Base-by-base conservation (phyloP, 2,329 filamentous ascomycete genomes). In the Endoconidiophora polonica region DNA sequence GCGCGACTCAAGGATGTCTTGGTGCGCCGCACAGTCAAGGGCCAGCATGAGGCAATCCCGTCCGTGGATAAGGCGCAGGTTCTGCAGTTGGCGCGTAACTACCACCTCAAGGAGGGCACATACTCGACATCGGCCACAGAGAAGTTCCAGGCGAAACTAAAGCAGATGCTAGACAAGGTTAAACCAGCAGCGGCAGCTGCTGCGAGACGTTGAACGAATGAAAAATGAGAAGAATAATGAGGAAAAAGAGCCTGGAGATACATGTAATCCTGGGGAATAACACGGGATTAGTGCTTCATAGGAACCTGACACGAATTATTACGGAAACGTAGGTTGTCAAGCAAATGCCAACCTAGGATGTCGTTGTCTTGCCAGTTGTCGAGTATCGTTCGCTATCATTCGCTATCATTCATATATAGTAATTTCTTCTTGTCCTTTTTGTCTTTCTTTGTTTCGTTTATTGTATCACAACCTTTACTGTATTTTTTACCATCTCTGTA, bases 131-230 rank as follows among this genome's bases (percentile, higher is more conserved):
- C 54, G 43, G 60, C 67, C 26, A 59, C 62, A 44, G 59, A 61
- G 46, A 59, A 56, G 38, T 69, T 69, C 50, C 62, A 68, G 60
- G 60, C 54, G 24, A 69, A 68, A 61, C 22, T 53, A 18, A 18
- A 46, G 36, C 33, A 53, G 20, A 23, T 53, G 26, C 39, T 55
- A 24, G 42, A 40, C 12, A 50, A 52, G 36, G 46, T 33, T 3
- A 48, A 50, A 24, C 29, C 42, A 7, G 52, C 29, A 40, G 44
- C 40, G 33, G 41, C 41, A 44, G 29, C 42, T 26, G 6, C 38
- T 23, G 37, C 23, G 16, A 33, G 42, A 39, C 38, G 49, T 33
- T 33, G 29, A 33, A 42, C 5, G 7, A 18, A 42, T 29, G 14
- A 24, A 20, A 18, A 41, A 12, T 41, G 20, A 42, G n/a, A 14